phyloP scores from a whole-genome alignment of 2,329 filamentous ascomycete species.

The Capronia epimyces region DNA sequence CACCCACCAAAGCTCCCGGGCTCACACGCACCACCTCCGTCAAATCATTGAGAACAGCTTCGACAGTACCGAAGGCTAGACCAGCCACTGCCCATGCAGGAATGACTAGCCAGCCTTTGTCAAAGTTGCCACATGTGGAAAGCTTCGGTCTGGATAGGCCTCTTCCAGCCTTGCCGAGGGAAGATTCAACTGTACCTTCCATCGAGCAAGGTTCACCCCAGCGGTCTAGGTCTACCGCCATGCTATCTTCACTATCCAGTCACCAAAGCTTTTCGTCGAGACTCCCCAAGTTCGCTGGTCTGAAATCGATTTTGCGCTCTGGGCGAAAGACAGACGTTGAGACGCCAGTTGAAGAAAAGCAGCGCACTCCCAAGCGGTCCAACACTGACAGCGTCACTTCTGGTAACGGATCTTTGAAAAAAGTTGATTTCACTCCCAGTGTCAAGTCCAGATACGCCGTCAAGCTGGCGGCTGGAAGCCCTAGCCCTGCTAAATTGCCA shows the following conservation, averaged over 20 bases:
- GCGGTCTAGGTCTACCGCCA: not conserved
- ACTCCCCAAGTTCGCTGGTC: conserved; percentile 48
- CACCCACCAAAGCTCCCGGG: conserved; percentile 42
- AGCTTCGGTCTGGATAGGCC: conserved; percentile 1
- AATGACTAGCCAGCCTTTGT: not conserved
- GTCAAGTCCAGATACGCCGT: conserved; percentile 48
- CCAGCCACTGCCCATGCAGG: conserved; percentile 17
- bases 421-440: conserved; percentile 75
- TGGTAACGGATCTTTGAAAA: conserved; percentile 53
- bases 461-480: conserved; percentile 34
- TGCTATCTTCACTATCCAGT: not conserved
- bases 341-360: conserved; percentile 39
- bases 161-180: conserved; percentile 14
- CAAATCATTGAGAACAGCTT: conserved; percentile 49
- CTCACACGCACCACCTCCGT: conserved; percentile 48
- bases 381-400: conserved; percentile 37
- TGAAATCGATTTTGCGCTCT: conserved; percentile 59
- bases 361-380: conserved; percentile 29
- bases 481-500: conserved; percentile 40
- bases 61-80: conserved; percentile 33
- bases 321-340: conserved; percentile 48
- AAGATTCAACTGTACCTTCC: not conserved
- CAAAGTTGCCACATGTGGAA: not conserved
- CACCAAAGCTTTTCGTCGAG: conserved; percentile 27
- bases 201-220: not conserved